Conservation (phyloP, 2,329 filamentous ascomycete genomes). For the Trichoderma brevicompactum region DNA sequence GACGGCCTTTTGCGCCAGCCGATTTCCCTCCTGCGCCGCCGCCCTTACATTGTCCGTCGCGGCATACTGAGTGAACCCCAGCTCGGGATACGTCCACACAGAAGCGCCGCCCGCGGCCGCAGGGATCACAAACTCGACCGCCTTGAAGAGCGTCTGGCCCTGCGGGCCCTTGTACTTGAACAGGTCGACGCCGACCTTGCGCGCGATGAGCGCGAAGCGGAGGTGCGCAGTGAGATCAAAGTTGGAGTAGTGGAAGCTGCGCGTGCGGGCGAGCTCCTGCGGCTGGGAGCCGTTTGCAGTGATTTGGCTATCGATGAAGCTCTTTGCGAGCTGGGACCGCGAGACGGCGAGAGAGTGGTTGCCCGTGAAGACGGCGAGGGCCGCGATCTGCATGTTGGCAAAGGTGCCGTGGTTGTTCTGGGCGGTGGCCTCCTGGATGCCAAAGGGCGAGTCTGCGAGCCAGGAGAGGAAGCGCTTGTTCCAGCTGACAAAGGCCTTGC, state of each 20-base stretch:
- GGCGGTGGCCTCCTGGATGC: constrained; percentile 29
- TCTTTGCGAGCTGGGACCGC: constrained; percentile 7
- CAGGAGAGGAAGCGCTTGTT: constrained; percentile 35
- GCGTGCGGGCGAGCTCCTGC: constrained; percentile 36
- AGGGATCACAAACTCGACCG: constrained; percentile 35
- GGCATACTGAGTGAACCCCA: constrained; percentile 34
- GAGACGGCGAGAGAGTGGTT: constrained; percentile 29
- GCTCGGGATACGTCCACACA: constrained; percentile 35
- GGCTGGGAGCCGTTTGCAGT: constrained; percentile 35
- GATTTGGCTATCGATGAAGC: constrained; percentile 34
- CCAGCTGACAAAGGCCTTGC: constrained; percentile 32
- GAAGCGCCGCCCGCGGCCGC: constrained; percentile 31
- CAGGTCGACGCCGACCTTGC: constrained; percentile 34
- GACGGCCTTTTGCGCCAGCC: constrained; percentile 29
- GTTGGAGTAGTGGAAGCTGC: constrained; percentile 39
- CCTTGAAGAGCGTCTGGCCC: constrained; percentile 34
- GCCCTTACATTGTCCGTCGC: constrained; percentile 37
- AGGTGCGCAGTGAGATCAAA: constrained; percentile 35
- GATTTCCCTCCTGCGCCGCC: constrained; percentile 34
- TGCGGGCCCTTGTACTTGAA: constrained; percentile 34
- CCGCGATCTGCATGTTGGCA: constrained; percentile 36
- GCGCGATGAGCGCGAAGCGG: constrained; percentile 31
- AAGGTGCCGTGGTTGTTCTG: constrained; percentile 38
- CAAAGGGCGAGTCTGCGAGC: constrained; percentile 36
- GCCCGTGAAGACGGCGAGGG: constrained; percentile 36